These are phyloP conservation scores for Blumeria graminis DNA, from an alignment of 2,329 filamentous ascomycete genomes.

Conservation along the genomic window DNA sequence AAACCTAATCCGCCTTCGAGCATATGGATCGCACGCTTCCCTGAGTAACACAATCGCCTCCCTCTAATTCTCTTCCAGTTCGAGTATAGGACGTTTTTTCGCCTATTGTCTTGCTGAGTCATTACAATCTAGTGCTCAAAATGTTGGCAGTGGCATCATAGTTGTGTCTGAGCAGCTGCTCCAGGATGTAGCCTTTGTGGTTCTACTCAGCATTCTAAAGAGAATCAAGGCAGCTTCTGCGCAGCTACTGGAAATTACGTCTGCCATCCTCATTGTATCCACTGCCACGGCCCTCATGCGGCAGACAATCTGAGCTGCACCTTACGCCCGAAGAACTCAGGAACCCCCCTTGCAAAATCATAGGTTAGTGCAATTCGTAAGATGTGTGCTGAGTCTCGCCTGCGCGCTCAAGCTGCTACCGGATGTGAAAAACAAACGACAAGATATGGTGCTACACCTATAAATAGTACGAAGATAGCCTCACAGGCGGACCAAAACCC, in stretches of 20 bases:
- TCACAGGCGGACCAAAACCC: no score
- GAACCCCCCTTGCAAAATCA: background rate
- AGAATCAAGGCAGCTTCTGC: background rate
- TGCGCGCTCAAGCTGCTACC: background rate
- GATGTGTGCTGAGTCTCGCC: background rate
- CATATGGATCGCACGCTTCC: background rate
- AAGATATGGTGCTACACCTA: no score
- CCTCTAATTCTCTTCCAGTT: background rate
- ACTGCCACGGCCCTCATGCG: background rate
- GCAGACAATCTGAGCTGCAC: background rate
- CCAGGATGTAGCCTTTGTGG: background rate
- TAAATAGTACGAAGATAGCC: no score
- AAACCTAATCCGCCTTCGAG: background rate
- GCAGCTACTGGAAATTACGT: background rate
- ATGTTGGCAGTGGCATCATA: background rate
- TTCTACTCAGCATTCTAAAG: background rate
- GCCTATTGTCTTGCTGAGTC: background rate
- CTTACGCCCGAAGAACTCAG: background rate
- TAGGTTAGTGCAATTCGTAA: background rate
- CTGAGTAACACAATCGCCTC: background rate
- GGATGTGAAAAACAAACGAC: no score
- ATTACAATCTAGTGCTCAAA: background rate
- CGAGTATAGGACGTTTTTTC: background rate
- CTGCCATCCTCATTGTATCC: background rate
- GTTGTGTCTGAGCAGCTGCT: background rate